Conservation (phyloP, 371 early-diverging fungal genomes). For the Mucor ambiguus region DNA sequence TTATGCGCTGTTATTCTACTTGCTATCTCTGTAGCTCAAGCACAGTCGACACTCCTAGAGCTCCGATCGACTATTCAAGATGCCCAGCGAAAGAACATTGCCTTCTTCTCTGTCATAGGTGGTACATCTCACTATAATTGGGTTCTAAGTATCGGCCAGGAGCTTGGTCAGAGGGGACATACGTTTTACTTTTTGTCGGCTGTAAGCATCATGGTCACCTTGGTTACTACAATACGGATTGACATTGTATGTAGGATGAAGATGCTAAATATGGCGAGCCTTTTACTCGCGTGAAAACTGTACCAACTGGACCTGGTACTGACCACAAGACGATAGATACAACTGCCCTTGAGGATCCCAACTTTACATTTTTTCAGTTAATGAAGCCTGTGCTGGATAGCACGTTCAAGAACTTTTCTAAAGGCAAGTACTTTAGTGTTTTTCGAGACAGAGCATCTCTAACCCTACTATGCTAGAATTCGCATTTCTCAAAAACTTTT, state of each 20-base stretch:
- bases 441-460: not conserved
- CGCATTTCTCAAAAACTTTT: not conserved
- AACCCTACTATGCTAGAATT: not conserved
- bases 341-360: not conserved
- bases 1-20: conserved; percentile 63
- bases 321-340: not conserved
- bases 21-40: not conserved
- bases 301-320: not conserved
- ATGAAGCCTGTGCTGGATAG: not conserved
- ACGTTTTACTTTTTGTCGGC: conserved; percentile 11
- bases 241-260: not conserved
- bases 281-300: conserved; percentile 4
- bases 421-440: not conserved
- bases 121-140: conserved; percentile 10
- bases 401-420: not conserved
- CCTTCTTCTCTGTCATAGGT: not conserved
- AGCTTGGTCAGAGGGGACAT: conserved; percentile 7
- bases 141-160: conserved; percentile 3
- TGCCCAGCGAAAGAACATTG: conserved; percentile 5
- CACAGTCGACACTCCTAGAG: not conserved
- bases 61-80: not conserved
- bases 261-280: conserved; percentile 1
- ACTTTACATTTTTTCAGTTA: not conserved
- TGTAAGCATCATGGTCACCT: conserved; percentile 3
- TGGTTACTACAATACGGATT: not conserved